phyloP scores from a whole-genome alignment of 2,329 filamentous ascomycete species.

The Colletotrichum sp. region DNA sequence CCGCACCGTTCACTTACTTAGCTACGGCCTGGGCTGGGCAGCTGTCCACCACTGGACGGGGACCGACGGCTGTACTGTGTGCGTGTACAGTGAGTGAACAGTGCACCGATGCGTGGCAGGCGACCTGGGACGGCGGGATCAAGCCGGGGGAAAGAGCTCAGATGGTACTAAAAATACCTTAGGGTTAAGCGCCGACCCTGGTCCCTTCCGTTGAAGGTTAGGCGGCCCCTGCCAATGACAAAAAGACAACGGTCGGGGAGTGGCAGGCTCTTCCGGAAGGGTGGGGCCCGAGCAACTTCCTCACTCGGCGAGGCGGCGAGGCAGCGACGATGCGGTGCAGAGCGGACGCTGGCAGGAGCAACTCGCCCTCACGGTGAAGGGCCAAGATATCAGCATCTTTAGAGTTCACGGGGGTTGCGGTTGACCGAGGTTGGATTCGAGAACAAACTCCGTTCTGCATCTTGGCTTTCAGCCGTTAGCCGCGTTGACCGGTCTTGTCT shows the following conservation, averaged over 20 bases:
- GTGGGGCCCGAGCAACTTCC: not conserved
- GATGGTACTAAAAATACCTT: slow-evolving; percentile 15
- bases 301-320: not conserved
- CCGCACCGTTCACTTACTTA: not conserved
- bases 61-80: not conserved
- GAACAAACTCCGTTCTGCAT: not conserved
- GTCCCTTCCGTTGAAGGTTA: not conserved
- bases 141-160: not conserved
- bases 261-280: not conserved
- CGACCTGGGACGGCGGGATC: not conserved
- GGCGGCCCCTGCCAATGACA: not conserved
- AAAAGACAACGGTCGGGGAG: not conserved
- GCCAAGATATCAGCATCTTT: not conserved
- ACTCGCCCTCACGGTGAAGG: not conserved
- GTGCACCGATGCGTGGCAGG: not conserved
- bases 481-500: not conserved
- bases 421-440: not conserved
- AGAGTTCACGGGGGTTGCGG: not conserved
- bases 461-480: not conserved
- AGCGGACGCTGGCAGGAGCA: not conserved
- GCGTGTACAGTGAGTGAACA: not conserved
- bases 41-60: not conserved
- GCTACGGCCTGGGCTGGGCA: not conserved
- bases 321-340: not conserved
- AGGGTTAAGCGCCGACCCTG: slow-evolving; percentile 18